These are phyloP conservation scores for Inga oerstediana DNA, from an alignment of 306 rosid genomes.

Conservation along the genomic window DNA sequence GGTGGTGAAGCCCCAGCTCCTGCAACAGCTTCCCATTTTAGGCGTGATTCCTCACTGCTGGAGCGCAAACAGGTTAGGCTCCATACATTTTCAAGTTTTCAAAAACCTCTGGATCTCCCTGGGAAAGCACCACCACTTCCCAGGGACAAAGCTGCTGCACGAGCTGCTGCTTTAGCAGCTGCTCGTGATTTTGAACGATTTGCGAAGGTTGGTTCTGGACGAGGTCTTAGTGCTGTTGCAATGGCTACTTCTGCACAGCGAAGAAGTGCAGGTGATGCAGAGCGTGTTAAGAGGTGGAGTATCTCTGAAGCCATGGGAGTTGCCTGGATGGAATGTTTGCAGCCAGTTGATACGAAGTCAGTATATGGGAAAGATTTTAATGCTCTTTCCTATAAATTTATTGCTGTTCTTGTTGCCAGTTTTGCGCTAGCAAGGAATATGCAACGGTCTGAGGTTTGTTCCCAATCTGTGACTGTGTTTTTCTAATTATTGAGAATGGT, in stretches of 20 bases:
- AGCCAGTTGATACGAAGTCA: constrained; percentile 92
- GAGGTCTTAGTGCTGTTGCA: constrained; percentile 98
- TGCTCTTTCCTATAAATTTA: constrained; percentile 84
- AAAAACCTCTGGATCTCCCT: constrained; percentile 70
- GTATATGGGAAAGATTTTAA: constrained; percentile 95
- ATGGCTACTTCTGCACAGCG: constrained; percentile 99
- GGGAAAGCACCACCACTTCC: constrained; percentile 68
- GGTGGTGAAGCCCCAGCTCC: constrained; percentile 77
- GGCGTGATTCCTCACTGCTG: constrained; percentile 83
- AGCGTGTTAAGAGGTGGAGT: constrained; percentile 91
- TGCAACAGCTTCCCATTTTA: constrained; percentile 55
- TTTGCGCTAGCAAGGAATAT: constrained; percentile 94
- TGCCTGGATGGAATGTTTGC: constrained; percentile 99
- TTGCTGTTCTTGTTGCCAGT: constrained; percentile 96
- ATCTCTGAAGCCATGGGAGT: constrained; percentile 95
- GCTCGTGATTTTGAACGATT: constrained; percentile 91
- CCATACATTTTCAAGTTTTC: constrained; percentile 92
- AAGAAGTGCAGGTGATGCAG: constrained; percentile 81
- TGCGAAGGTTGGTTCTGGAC: constrained; percentile 92
- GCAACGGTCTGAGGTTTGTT: constrained; percentile 93
- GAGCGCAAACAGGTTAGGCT: constrained; percentile 84
- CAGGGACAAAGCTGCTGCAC: constrained; percentile 90
- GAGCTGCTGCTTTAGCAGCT: constrained; percentile 96
- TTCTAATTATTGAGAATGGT: constrained; percentile 34
- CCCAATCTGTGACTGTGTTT: constrained; percentile 23